These are phyloP conservation scores for Eucalyptus guilfoylei DNA, from an alignment of 345 rosid genomes.

Conservation along the genomic window DNA sequence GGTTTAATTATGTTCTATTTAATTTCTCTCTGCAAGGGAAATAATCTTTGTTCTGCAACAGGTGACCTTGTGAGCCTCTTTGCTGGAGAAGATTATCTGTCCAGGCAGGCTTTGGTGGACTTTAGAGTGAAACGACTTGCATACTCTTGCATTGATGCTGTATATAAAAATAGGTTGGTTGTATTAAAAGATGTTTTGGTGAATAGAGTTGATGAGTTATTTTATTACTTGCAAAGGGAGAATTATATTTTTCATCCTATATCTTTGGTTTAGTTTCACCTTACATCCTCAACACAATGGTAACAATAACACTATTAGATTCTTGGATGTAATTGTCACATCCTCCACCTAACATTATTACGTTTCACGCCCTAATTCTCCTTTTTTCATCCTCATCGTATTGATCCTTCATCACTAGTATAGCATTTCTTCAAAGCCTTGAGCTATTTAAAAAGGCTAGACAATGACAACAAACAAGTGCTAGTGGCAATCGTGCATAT, in stretches of 20 bases:
- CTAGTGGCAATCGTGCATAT: background rate
- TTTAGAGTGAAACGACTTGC: constrained; percentile 67
- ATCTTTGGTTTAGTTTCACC: background rate
- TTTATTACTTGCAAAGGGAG: background rate
- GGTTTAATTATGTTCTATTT: background rate
- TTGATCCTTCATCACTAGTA: background rate
- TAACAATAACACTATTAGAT: background rate
- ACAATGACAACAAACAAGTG: background rate
- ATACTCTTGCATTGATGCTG: constrained; percentile 62
- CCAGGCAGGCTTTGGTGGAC: constrained; percentile 48
- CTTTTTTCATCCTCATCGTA: background rate
- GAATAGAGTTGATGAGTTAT: background rate
- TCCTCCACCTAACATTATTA: background rate
- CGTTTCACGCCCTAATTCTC: background rate
- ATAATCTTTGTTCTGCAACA: constrained; percentile 14
- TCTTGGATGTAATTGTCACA: background rate
- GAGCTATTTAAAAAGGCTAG: background rate
- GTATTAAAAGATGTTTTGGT: background rate
- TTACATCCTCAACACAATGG: background rate
- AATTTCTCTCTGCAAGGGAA: background rate
- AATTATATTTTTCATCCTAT: background rate
- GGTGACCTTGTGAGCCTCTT: constrained; percentile 66
- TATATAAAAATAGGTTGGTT: constrained; percentile 75
- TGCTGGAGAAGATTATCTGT: constrained; percentile 40
- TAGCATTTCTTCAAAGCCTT: background rate